Evolutionary conservation across 2,329 filamentous ascomycete genomes (phyloP), one percentile per base, ranked within the genome.

Genomic region (Nigrospora osmanthi): DNA sequence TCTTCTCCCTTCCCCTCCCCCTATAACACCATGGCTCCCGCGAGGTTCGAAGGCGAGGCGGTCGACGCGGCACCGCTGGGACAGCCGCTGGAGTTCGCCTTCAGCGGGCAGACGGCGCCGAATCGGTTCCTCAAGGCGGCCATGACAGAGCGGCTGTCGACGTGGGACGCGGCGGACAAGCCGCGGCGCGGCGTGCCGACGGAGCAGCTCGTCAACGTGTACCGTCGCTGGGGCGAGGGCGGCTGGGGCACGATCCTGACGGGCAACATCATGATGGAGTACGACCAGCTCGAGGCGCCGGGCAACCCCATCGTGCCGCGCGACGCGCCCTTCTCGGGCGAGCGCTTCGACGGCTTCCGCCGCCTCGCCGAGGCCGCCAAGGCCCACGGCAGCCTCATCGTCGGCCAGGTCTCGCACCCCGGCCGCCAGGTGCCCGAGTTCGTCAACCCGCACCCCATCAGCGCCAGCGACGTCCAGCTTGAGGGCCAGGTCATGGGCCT

Each of bases 361-460:
- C 67, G 69, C 41, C 48, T 80, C 48, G 77, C 75, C 2, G 61
- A 63, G 6, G 63, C 58, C 9, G 63, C 66, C 14, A 82, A 78
- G 61, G 66, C 66, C 43, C 61, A 77, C 15, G 76, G 75, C 16
- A 73, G 67, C 39, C 64, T 83, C 13, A 67, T 80, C n/a, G 63
- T 84, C 12, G 74, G 67, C 3, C 81, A 85, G 56, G 67, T 85
- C 47, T 74, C 69, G 47, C 81, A 85, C 56, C 78, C 81, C 0
- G 81, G 82, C 12, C 68, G 80, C 0, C 80, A 84, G 56, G 60
- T 60, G 15, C 17, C 55, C 9, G 52, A 52, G 9, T 47, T 47
- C 1, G 49, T 70, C 12, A 60, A 68, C 45, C 53, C 56, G 36
- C 43, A 64, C 31, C 64, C 66, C 9, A 63, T 71, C 42, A 67